Conservation (phyloP, 2,329 filamentous ascomycete species). For the Leptographium galeiforme region DNA sequence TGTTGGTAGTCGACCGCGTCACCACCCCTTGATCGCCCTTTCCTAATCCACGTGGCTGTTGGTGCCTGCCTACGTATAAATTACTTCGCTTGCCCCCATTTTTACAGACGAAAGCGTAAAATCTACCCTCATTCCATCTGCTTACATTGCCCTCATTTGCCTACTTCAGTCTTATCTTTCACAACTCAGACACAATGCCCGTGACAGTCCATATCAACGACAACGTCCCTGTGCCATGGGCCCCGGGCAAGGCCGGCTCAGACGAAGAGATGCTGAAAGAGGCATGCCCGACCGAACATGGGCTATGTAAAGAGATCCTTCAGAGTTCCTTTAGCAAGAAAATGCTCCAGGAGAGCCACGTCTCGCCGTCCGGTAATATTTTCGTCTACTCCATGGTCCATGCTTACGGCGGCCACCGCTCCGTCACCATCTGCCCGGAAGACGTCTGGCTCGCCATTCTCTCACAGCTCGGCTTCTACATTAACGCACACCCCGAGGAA, state of each 20-base stretch:
- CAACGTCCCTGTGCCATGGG: background rate
- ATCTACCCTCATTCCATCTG: background rate
- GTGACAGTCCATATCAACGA: background rate
- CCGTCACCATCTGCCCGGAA: slow-evolving; percentile 31
- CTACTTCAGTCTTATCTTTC: background rate
- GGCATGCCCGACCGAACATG: background rate
- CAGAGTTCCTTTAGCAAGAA: background rate
- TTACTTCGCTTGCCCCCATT: background rate
- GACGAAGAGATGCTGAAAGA: background rate
- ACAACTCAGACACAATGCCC: background rate
- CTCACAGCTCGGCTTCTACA: background rate
- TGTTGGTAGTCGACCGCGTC: background rate
- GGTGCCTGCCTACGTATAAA: background rate
- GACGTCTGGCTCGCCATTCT: slow-evolving; percentile 37
- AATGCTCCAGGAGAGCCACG: background rate
- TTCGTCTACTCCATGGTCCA: slow-evolving; percentile 9
- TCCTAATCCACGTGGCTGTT: background rate
- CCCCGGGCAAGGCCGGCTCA: background rate
- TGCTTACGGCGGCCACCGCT: slow-evolving; percentile 27
- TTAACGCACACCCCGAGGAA: background rate
- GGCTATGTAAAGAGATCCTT: background rate
- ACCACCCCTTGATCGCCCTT: background rate
- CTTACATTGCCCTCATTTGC: background rate
- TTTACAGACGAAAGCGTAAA: background rate
- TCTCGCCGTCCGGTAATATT: background rate